Evolutionary conservation across 2,329 filamentous ascomycete genomes (phyloP).

Genomic region (Phialocephala subalpina): DNA sequence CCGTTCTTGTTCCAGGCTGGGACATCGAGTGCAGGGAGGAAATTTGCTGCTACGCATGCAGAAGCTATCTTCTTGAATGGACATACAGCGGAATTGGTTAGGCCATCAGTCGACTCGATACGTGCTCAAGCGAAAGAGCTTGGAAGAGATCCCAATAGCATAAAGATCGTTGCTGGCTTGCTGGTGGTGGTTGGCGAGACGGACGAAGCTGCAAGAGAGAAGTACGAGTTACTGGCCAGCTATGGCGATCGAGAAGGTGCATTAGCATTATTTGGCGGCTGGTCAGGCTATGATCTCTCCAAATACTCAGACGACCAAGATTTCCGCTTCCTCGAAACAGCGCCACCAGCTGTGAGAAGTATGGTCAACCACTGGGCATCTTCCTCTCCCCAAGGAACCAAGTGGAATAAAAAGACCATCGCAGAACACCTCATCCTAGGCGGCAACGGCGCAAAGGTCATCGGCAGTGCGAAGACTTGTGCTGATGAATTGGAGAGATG

Average conservation of each 20-base stretch:
- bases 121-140: constrained; percentile 56
- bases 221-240: constrained; percentile 66
- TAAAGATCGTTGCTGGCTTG: constrained; percentile 74
- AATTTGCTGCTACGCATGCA: constrained; percentile 73
- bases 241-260: constrained; percentile 73
- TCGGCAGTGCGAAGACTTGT: constrained; percentile 36
- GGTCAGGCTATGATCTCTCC: constrained; percentile 73
- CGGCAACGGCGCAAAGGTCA: constrained; percentile 37
- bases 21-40: constrained; percentile 70
- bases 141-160: constrained; percentile 64
- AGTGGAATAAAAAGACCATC: constrained; percentile 46
- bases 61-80: constrained; percentile 76
- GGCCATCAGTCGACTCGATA: constrained; percentile 69
- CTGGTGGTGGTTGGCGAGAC: constrained; percentile 71
- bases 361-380: constrained; percentile 56
- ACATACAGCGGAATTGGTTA: constrained; percentile 67
- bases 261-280: constrained; percentile 75
- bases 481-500: constrained; percentile 40
- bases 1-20: constrained; percentile 66
- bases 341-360: constrained; percentile 54
- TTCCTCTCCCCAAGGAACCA: constrained; percentile 38
- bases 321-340: constrained; percentile 58
- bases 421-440: constrained; percentile 39
- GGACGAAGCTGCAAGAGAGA: constrained; percentile 70
- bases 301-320: constrained; percentile 70